Evolutionary conservation across 257 asterid species (phyloP).

Genomic region (Solanum microdontum): DNA sequence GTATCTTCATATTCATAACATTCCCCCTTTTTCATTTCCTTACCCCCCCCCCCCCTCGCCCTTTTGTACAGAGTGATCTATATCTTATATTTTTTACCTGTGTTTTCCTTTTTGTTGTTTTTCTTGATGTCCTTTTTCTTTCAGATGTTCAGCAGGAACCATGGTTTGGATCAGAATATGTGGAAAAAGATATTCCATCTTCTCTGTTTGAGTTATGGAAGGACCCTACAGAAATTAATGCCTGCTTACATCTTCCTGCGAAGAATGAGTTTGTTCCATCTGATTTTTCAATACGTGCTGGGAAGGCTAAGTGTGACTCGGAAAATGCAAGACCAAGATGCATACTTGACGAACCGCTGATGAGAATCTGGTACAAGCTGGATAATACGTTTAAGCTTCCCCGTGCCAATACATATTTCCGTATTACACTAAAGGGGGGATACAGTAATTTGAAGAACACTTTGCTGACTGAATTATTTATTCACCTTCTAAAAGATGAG

Average conservation of each 20-base stretch:
- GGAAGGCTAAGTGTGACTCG: slow-evolving; percentile 24
- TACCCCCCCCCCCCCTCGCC: neutral
- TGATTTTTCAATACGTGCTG: slow-evolving; percentile 70
- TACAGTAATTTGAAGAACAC: slow-evolving; percentile 55
- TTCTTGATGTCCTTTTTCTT: slow-evolving; percentile 2
- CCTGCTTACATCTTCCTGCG: slow-evolving; percentile 59
- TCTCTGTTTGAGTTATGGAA: slow-evolving; percentile 66
- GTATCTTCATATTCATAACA: neutral
- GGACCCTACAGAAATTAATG: slow-evolving; percentile 64
- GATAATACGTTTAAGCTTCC: slow-evolving; percentile 83
- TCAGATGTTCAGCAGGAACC: slow-evolving; percentile 82
- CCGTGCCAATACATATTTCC: slow-evolving; percentile 94
- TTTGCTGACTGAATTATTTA: slow-evolving; percentile 72
- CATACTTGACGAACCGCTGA: slow-evolving; percentile 64
- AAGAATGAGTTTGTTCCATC: slow-evolving; percentile 80
- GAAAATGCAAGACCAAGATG: slow-evolving; percentile 53
- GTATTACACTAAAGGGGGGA: slow-evolving; percentile 77
- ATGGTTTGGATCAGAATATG: slow-evolving; percentile 86
- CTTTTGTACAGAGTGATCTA: neutral
- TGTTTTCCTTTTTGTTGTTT: neutral
- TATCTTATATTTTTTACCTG: neutral
- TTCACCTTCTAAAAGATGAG: slow-evolving; percentile 82
- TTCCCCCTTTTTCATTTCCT: neutral
- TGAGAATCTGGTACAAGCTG: slow-evolving; percentile 90
- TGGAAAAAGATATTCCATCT: slow-evolving; percentile 73